Percentiles rank a stretch among this genome's conserved stretches.
These are phyloP conservation scores for Tetrapisispora iriomotensis DNA, from an alignment of 805 yeast genomes.

Conservation along the genomic window DNA sequence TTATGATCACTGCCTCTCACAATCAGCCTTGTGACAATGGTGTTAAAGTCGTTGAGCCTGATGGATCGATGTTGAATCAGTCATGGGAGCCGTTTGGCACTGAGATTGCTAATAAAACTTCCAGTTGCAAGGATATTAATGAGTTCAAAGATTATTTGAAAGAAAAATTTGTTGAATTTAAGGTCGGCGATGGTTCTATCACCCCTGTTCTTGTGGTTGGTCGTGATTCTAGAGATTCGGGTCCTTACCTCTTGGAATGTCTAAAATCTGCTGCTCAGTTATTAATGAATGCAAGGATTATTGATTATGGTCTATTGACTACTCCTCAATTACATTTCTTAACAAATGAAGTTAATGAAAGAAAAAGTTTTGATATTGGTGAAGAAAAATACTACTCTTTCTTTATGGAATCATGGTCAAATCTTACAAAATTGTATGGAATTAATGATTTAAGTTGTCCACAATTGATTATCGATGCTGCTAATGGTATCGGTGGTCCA, in stretches of 20 bases:
- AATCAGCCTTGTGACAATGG: slow-evolving; percentile 91
- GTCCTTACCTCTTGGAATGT: slow-evolving; percentile 37
- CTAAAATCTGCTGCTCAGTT: slow-evolving; percentile 50
- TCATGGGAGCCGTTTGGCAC: slow-evolving; percentile 83
- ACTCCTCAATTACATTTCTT: slow-evolving; percentile 93
- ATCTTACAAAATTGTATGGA: slow-evolving; percentile 9
- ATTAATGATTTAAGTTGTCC: slow-evolving; percentile 9
- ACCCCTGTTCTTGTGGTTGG: slow-evolving; percentile 54
- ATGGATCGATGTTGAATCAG: slow-evolving; percentile 79
- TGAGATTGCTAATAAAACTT: slow-evolving; percentile 53
- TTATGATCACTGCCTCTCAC: slow-evolving; percentile 94
- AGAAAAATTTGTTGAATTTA: slow-evolving; percentile 24
- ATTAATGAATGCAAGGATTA: slow-evolving; percentile 45
- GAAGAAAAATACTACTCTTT: slow-evolving; percentile 65
- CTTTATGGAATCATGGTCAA: slow-evolving; percentile 34
- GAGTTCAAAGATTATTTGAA: slow-evolving; percentile 29
- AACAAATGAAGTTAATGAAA: slow-evolving; percentile 53
- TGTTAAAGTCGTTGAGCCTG: slow-evolving; percentile 87
- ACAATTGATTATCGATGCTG: slow-evolving; percentile 68
- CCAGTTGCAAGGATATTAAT: slow-evolving; percentile 32
- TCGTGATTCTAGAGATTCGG: slow-evolving; percentile 81
- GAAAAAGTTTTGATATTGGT: slow-evolving; percentile 44
- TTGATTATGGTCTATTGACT: slow-evolving; percentile 61
- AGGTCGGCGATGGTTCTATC: background rate
- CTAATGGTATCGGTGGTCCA: slow-evolving; percentile 95